phyloP scores from a whole-genome alignment of 2,329 filamentous ascomycete species.

The Pezicula rhizophila region DNA sequence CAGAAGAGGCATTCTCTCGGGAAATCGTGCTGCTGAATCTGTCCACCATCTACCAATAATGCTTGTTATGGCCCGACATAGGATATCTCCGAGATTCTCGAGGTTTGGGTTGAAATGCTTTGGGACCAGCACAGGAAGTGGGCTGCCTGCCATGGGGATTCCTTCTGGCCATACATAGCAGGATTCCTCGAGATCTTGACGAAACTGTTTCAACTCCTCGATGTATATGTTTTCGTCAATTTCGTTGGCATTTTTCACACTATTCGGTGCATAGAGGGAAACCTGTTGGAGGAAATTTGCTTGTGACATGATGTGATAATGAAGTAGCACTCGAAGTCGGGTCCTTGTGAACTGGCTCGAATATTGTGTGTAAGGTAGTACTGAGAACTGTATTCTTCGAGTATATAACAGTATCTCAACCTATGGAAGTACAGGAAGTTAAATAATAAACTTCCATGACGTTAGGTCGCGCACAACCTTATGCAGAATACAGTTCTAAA shows the following conservation, averaged over 20 bases:
- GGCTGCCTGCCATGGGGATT: not conserved
- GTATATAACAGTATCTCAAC: too few relatives aligned
- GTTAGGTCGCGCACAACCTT: too few relatives aligned
- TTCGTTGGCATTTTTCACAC: not conserved
- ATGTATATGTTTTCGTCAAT: not conserved
- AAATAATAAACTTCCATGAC: too few relatives aligned
- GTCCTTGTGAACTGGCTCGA: too few relatives aligned
- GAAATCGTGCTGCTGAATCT: constrained; percentile 5
- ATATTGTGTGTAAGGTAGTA: too few relatives aligned
- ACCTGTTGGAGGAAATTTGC: not conserved
- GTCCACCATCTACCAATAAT: constrained; percentile 2
- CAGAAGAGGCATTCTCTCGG: too few relatives aligned
- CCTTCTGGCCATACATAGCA: not conserved
- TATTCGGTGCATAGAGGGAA: not conserved
- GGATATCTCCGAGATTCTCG: not conserved
- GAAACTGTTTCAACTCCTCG: not conserved
- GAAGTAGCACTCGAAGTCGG: too few relatives aligned
- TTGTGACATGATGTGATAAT: not conserved
- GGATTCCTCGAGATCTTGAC: not conserved
- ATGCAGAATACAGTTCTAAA: too few relatives aligned
- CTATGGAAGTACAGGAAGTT: too few relatives aligned
- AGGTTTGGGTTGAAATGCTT: not conserved
- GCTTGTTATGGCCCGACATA: not conserved
- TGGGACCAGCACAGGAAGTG: not conserved
- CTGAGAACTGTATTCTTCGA: too few relatives aligned